Percentiles rank a stretch among this genome's conserved stretches.
Evolutionary conservation across 495 filamentous ascomycete genomes (phyloP).

Genomic region (Penicillium arizonense): DNA sequence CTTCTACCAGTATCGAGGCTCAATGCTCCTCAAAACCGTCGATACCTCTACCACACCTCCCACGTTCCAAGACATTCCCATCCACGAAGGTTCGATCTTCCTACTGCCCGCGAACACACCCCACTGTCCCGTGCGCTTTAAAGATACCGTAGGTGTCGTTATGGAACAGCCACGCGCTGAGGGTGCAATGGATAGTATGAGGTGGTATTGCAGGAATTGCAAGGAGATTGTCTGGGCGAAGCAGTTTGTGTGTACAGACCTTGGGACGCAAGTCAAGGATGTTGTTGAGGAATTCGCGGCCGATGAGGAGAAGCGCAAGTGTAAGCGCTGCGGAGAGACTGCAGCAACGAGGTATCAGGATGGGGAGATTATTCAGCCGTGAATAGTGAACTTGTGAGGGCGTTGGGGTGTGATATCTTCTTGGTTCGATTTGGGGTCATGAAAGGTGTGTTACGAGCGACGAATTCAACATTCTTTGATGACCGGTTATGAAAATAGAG

Average conservation of each 20-base stretch:
- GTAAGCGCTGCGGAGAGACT: constrained; percentile 72
- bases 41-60: constrained; percentile 52
- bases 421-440: neutral
- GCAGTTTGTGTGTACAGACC: constrained; percentile 81
- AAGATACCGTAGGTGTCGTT: constrained; percentile 76
- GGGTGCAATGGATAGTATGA: constrained; percentile 69
- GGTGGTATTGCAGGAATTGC: constrained; percentile 78
- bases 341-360: constrained; percentile 51
- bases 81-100: constrained; percentile 93
- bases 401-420: neutral
- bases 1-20: constrained; percentile 94
- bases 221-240: constrained; percentile 78
- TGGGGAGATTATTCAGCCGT: constrained; percentile 44
- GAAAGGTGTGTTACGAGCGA: constrained; percentile 11
- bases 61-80: constrained; percentile 77
- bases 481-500: neutral
- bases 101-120: constrained; percentile 88
- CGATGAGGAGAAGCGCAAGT: constrained; percentile 70
- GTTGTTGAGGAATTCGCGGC: constrained; percentile 82
- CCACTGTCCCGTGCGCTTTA: constrained; percentile 73
- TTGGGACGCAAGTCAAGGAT: constrained; percentile 96
- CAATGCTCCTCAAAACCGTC: constrained; percentile 92
- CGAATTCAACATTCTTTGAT: constrained; percentile 7
- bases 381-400: constrained; percentile 15
- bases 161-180: constrained; percentile 81